Evolutionary conservation across 139 green algal species (phyloP), one percentile per base, ranked within the genome.

Genomic region (Picochlorum sp.): DNA sequence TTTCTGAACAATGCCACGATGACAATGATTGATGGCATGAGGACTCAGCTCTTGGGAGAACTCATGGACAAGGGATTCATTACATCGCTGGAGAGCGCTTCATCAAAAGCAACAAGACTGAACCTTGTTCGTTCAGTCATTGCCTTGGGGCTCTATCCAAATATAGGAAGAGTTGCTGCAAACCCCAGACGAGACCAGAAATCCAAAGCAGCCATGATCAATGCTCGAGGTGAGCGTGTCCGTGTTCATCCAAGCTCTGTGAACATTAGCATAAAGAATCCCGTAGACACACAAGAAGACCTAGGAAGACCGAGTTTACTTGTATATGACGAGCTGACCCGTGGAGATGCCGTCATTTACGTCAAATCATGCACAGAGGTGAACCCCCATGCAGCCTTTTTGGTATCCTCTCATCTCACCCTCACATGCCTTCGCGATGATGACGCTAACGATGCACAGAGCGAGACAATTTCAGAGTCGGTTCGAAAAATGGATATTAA

Each of bases 21-120:
- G 76, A 65, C 56, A 44, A 90, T 89, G 82, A 54, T 92, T 5
- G 60, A 83, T 51, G 82, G 85, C 56, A 90, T 92, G 83, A 61
- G 83, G 10, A 11, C 16, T 16, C 84, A 92, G 71, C 75, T 90
- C 56, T 47, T 85, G 32, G 66, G 64, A 11, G 84, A 90, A 75
- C 75, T 92, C 20, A 46, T 61, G 54, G 68, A 65, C 2, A 62
- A 71, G 1, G 64, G 80, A 4, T 72, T 88, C 46, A 62, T 76
- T 11, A 23, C 16, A 37, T 72, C 41, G 0, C 38, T 86, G n/a
- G 56, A 65, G 24, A 57, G 13, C 4, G 72, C 68, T 23, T 75
- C 64, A 1, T n/a, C 26, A n/a, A 46, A 69, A 6, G 68, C 71
- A 1, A 32, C 46, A 7, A 54, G 78, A 47, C 46, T 51, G 0